Base-by-base conservation (phyloP, 2,329 filamentous ascomycete genomes). In the Alternaria brassicicola region DNA sequence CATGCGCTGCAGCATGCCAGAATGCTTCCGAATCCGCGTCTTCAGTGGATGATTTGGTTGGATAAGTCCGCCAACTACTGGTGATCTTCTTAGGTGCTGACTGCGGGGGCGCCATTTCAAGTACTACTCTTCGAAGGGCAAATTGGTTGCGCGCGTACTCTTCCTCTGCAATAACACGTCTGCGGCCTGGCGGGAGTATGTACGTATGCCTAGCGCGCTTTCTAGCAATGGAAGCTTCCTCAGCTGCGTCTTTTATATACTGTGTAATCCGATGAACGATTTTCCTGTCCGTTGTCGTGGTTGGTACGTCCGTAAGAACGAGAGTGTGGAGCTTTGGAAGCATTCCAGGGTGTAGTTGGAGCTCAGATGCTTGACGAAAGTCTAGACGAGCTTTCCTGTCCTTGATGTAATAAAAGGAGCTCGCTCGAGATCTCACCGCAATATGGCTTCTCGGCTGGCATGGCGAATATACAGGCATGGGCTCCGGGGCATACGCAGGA, bases 11-110 rank as follows among this genome's bases (percentile, higher is more conserved):
- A 8, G 85, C 85, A 48, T 81, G 79, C 86, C 85, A 88, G 10
- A 88, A 79, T 4, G 81, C 80, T 67, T 88, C 86, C 4, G 82
- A 84, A 65, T 88, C 86, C 8, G 78, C 75, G 62, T 88, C 86
- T 45, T 86, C 84, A 0, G 85, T 88, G 28, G 83, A 83, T 6
- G 85, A 87, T 60, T 81, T 83, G 6, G 78, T 81, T 8, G 76
- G 75, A 42, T 78, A 78, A n/a, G 68, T 64, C 25, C 80, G 78
- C 72, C 81, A 82, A 28, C 81, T 79, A 17, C 77, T 80, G 3
- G 80, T 77, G 33, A 77, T 72, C 45, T 75, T 74, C 38, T 78
- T 72, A 9, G 63, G 64, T 12, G 58, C 48, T 45, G 59, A 53
- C 43, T 67, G 56, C 4, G 70, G 67, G 6, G 72, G 64, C 2